Evolutionary conservation across 371 early-diverging fungal species (phyloP), one percentile per base, ranked within the genome.

Genomic region (Actinomucor elegans): DNA sequence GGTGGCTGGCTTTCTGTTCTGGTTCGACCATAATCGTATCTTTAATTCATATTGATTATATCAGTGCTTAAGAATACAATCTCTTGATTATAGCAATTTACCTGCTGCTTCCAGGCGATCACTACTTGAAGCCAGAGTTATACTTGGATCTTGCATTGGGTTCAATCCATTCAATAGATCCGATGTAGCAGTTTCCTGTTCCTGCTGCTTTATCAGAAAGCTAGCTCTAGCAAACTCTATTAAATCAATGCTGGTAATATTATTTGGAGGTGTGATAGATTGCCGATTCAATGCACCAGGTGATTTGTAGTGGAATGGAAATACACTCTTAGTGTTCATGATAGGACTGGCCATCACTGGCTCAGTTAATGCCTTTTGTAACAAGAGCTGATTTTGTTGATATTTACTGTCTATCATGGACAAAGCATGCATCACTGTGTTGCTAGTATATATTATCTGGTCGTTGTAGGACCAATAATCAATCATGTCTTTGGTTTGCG

Each of bases 241-340:
- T 17, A 52, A 26, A 17, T 42, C 29, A 32, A 52, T 52, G 21
- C n/a, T 50, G 17, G 6, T 6, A 11, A n/a, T 26, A 6, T 26
- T 5, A 3, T 15, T 10, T 7, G 51, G 41, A n/a, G 51, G 34
- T 23, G 52, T 42, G 34, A 20, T 18, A 4, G 45, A 27, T 42
- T 42, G 24, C 2, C 32, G 31, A 29, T 31, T 18, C 21, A 29
- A 31, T 9, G 27, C 45, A 6, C 24, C 7, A 2, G 45, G 32
- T 5, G 45, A 45, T n/a, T 45, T 31, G 7, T 32, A 31, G n/a
- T 42, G 24, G 31, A 32, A 26, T 1, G 52, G 52, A 3, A 52
- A 33, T 14, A 52, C 52, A n/a, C 42, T 41, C 31, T 74, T 74
- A 31, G 67, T 45, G 2, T 59, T 59, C 66, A 69, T 67, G n/a